These are phyloP conservation scores for Knufia fluminis DNA, from an alignment of 2,329 filamentous ascomycete species.

Conservation along the genomic window DNA sequence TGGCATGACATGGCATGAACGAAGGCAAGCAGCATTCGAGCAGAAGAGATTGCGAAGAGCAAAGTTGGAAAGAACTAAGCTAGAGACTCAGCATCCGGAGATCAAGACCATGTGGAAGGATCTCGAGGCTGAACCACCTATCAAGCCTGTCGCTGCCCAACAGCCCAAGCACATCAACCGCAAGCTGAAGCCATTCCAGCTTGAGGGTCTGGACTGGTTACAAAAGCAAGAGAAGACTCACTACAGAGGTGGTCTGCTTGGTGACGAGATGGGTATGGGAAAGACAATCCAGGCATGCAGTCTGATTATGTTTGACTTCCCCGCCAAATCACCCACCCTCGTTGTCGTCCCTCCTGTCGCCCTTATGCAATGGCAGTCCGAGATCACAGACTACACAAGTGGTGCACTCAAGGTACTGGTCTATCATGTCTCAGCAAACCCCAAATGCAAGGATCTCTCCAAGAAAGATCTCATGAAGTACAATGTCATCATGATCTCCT, in stretches of 20 bases:
- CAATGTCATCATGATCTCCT: constrained; percentile 96
- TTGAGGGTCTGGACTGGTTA: constrained; percentile 94
- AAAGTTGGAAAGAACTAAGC: constrained; percentile 51
- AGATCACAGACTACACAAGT: constrained; percentile 72
- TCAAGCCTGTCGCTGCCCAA: constrained; percentile 54
- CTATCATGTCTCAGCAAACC: constrained; percentile 70
- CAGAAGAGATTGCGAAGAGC: constrained; percentile 19
- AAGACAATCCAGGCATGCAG: constrained; percentile 98
- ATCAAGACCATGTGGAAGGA: constrained; percentile 78
- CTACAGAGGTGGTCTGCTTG: constrained; percentile 82
- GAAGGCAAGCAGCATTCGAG: constrained; percentile 1
- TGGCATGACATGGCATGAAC: constrained; percentile 4
- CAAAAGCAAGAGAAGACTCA: constrained; percentile 72
- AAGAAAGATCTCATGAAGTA: constrained; percentile 68
- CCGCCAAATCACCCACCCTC: constrained; percentile 69
- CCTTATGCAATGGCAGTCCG: constrained; percentile 86
- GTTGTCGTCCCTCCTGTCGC: constrained; percentile 89
- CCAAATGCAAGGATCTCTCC: constrained; percentile 68
- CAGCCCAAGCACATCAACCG: constrained; percentile 73
- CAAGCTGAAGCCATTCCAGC: constrained; percentile 82
- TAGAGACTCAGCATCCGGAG: constrained; percentile 68
- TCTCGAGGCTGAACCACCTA: constrained; percentile 56
- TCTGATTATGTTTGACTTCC: constrained; percentile 95
- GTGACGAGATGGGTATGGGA: constrained; percentile 97
- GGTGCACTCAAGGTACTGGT: constrained; percentile 84